phyloP scores from a whole-genome alignment of 2,329 filamentous ascomycete genomes.

The Epichloe aotearoae region DNA sequence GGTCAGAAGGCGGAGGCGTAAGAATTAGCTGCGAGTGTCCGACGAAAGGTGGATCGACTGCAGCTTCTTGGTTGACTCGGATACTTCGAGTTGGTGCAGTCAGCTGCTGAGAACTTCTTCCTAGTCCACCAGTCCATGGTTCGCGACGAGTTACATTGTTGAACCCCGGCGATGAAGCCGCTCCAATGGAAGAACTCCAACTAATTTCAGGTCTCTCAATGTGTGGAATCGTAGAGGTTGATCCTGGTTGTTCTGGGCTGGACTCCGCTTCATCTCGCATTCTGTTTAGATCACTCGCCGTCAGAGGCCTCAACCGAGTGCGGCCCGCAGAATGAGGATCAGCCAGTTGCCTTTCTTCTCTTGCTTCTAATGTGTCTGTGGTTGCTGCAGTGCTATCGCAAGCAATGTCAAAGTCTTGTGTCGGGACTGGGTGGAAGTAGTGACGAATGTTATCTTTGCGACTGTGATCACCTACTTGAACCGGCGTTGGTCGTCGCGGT shows the following conservation, averaged over 20 bases:
- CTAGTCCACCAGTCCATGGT: not conserved
- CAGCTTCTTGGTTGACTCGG: not conserved
- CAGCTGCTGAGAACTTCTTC: not conserved
- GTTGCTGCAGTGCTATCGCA: constrained; percentile 21
- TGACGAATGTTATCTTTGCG: constrained; percentile 15
- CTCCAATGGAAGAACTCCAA: not conserved
- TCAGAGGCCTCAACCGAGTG: constrained; percentile 9
- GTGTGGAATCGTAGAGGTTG: not conserved
- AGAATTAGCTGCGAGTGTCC: not conserved
- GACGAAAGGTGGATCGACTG: not conserved
- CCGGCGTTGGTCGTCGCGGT: constrained; percentile 6
- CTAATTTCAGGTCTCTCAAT: not conserved
- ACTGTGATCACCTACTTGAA: not conserved
- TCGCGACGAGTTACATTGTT: not conserved
- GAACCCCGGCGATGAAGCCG: not conserved
- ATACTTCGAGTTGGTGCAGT: not conserved
- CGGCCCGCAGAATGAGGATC: not conserved
- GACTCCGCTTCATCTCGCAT: constrained; percentile 8
- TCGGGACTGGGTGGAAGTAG: constrained; percentile 16
- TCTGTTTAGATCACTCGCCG: constrained; percentile 8
- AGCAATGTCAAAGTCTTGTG: constrained; percentile 19
- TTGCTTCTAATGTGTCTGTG: not conserved
- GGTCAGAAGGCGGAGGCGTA: constrained; percentile 7
- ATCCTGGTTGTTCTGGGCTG: constrained; percentile 4
- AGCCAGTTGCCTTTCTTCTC: not conserved